These are phyloP conservation scores for Lepidopterella palustris DNA, from an alignment of 495 filamentous ascomycete species.

Conservation along the genomic window DNA sequence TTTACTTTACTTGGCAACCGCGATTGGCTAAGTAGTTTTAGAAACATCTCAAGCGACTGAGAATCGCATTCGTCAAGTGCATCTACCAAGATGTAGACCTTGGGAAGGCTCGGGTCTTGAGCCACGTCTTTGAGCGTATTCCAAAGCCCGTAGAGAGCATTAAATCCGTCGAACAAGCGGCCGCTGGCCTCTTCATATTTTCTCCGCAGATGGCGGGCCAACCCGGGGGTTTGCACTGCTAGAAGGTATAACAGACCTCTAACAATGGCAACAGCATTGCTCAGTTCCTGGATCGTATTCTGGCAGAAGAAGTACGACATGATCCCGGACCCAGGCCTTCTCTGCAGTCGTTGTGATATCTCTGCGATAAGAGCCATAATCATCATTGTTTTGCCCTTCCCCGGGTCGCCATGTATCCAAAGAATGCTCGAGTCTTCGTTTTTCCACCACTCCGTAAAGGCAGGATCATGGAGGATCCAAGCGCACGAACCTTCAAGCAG, in stretches of 20 bases:
- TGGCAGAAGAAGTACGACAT: slow-evolving; percentile 11
- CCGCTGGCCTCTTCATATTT: not conserved
- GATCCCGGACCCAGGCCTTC: not conserved
- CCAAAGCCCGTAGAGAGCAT: slow-evolving; percentile 1
- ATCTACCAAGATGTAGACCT: slow-evolving; percentile 5
- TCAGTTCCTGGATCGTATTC: not conserved
- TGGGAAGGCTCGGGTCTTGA: not conserved
- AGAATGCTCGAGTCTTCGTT: not conserved
- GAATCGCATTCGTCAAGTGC: slow-evolving; percentile 8
- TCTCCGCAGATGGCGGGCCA: not conserved
- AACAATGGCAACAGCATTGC: not conserved
- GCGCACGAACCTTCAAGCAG: slow-evolving; percentile 7
- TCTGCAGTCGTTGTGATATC: not conserved
- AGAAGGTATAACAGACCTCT: slow-evolving; percentile 1
- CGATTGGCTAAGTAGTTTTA: not conserved
- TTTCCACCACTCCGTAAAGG: slow-evolving; percentile 7
- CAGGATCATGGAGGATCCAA: slow-evolving; percentile 7
- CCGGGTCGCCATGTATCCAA: slow-evolving; percentile 17
- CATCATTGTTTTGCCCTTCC: slow-evolving; percentile 20
- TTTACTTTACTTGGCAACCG: not conserved
- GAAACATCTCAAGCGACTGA: not conserved
- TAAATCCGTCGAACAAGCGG: not conserved
- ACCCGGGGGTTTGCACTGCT: not conserved
- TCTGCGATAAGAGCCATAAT: slow-evolving; percentile 11
- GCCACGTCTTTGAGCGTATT: not conserved